phyloP scores from a whole-genome alignment of 176 grass and related monocot genomes.

The Luzula sylvatica region DNA sequence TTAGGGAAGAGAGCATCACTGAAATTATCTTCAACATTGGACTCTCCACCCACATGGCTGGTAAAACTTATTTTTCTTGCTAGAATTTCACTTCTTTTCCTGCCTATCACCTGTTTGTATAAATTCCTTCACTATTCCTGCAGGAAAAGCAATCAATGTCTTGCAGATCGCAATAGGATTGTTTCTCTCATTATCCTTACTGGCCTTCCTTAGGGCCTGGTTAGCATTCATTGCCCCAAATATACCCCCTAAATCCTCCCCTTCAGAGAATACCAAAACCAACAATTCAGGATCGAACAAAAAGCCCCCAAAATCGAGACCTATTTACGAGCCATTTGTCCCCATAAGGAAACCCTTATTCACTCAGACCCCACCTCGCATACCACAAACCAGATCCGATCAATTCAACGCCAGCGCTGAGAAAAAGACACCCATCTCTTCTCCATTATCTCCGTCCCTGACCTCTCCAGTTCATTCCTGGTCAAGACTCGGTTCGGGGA shows the following conservation, averaged over 20 bases:
- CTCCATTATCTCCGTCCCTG: conserved; percentile 46
- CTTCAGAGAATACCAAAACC: conserved; percentile 25
- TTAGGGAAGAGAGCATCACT: conserved; percentile 45
- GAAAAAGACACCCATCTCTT: conserved; percentile 30
- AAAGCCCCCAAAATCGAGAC: conserved; percentile 65
- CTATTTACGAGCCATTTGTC: conserved; percentile 61
- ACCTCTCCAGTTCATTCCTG: conserved; percentile 76
- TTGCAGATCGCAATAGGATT: conserved; percentile 39
- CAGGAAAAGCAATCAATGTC: conserved; percentile 46
- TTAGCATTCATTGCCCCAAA: conserved; percentile 29
- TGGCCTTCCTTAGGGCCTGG: conserved; percentile 52
- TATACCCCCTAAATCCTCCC: background rate
- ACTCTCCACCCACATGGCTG: conserved; percentile 24
- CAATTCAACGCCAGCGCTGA: conserved; percentile 47
- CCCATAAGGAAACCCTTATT: conserved; percentile 68
- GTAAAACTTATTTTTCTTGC: conserved; percentile 33
- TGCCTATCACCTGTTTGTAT: conserved; percentile 14
- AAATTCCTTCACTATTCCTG: conserved; percentile 14
- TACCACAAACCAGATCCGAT: conserved; percentile 28
- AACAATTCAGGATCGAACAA: conserved; percentile 33
- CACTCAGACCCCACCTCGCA: conserved; percentile 56
- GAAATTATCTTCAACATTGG: conserved; percentile 22
- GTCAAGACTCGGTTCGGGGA: conserved; percentile 67
- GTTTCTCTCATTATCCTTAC: conserved; percentile 34
- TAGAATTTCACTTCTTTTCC: background rate